Base-by-base conservation (phyloP, 225 moss, liverwort and hornwort species). In the Sphagnum contortum region DNA sequence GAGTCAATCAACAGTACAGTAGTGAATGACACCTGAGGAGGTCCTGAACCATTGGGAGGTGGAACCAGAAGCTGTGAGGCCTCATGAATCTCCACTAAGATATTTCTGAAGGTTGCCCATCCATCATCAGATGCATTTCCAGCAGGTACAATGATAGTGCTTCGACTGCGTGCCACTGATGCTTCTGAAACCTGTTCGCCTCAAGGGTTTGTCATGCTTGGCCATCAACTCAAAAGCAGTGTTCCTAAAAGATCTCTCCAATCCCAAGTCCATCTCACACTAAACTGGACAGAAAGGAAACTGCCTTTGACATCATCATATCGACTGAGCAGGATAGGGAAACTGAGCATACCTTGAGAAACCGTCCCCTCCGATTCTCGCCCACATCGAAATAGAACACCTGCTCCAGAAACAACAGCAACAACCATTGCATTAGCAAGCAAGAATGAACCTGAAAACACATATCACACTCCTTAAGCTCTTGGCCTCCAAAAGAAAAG, bases 321-420 rank as follows among this genome's bases (percentile, higher is more conserved):
- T n/a, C n/a, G n/a, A n/a, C n/a, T 29, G 51, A 52, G 29, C 50
- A 13, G 46, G 8, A 61, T 14, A 11, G 6, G 50, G 45, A 55
- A 4, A 51, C 29, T n/a, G 57, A 50, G 4, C 12, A 48, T 75
- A 86, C 86, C 77, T 86, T 86, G 12, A 86, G 44, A 71, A 86
- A 82, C 12, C 82, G 79, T 49, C 86, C 86, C 69, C 86, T 86
- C 69, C 59, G 82, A 45, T 82, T 82, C 70, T 79, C 86, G 49
- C 86, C 82, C 12, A 86, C 82, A 49, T 86, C 82, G 57, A 86
- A 82, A 71, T 86, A 80, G 58, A 86, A 86, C 54, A 86, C 86
- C 86, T 86, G 69, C 57, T 69, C 53, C 29, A 50, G 29, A 29
- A 29, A 29, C 29, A 29, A 29, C 29, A 1, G 29, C 29, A 29